phyloP scores from a whole-genome alignment of 1,139 yeast species.

The Wickerhamiella pararugosa region DNA sequence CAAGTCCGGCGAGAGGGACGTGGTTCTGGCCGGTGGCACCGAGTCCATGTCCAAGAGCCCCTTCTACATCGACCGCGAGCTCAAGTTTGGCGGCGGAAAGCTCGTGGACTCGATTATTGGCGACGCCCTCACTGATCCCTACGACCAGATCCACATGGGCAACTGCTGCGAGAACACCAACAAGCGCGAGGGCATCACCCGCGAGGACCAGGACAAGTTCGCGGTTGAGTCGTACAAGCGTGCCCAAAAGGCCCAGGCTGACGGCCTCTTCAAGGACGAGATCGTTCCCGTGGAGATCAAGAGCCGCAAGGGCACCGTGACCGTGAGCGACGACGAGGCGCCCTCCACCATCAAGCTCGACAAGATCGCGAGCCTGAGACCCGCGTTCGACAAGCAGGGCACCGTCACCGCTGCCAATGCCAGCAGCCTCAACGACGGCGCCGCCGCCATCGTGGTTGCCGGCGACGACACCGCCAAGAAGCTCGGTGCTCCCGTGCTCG shows the following conservation, averaged over 20 bases:
- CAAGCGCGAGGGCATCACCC: conserved; percentile 33
- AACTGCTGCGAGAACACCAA: conserved; percentile 51
- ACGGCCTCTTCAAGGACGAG: conserved; percentile 37
- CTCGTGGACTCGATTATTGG: conserved; percentile 39
- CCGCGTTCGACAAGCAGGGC: conserved; percentile 82
- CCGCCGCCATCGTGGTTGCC: conserved; percentile 74
- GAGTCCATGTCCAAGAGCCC: conserved; percentile 51
- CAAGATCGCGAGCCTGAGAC: conserved; percentile 56
- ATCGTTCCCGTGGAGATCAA: conserved; percentile 41
- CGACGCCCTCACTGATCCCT: conserved; percentile 45
- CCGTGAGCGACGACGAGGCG: conserved; percentile 49
- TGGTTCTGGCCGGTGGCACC: conserved; percentile 48
- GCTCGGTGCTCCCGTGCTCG: conserved; percentile 49
- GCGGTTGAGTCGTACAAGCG: conserved; percentile 39
- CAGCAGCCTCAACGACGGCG: conserved; percentile 87
- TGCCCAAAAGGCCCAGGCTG: conserved; percentile 33
- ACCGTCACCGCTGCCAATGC: conserved; percentile 94
- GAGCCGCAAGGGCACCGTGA: conserved; percentile 37
- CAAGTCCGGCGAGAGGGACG: conserved; percentile 37
- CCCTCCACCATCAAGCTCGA: conserved; percentile 51
- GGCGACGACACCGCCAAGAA: conserved; percentile 59
- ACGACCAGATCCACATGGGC: conserved; percentile 44
- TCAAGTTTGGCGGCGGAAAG: conserved; percentile 37
- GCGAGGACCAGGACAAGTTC: conserved; percentile 42
- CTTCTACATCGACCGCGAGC: conserved; percentile 32